Conservation (phyloP, 441 rosid genomes). For the Erodium trifolium region DNA sequence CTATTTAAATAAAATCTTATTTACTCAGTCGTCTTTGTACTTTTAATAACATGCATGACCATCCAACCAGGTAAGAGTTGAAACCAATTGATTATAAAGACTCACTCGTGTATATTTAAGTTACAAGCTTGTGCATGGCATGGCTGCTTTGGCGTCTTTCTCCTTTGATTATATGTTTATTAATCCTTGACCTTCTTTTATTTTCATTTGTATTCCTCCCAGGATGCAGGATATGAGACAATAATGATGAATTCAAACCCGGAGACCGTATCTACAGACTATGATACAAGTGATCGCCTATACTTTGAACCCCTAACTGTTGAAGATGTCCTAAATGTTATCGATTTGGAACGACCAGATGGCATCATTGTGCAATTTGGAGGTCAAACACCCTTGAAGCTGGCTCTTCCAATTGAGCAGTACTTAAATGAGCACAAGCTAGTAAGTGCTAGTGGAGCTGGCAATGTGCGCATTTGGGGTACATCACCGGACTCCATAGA, state of each 20-base stretch:
- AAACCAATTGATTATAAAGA: no score
- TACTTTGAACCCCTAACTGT: conserved; percentile 86
- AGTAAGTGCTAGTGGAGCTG: conserved; percentile 56
- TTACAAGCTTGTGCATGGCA: no score
- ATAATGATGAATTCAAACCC: conserved; percentile 98
- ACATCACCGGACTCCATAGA: conserved; percentile 93
- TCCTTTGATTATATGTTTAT: no score
- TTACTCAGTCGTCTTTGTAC: no score
- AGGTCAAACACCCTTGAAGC: conserved; percentile 92
- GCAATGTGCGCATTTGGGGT: conserved; percentile 82
- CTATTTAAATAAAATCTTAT: no score
- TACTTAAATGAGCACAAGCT: conserved; percentile 67
- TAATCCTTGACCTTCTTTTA: no score
- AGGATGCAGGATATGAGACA: conserved; percentile 94
- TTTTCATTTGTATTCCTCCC: conserved; percentile 15
- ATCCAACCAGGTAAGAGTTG: background rate
- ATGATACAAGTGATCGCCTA: conserved; percentile 90
- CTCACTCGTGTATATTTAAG: no score
- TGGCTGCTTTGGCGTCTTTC: no score
- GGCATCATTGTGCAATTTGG: conserved; percentile 94
- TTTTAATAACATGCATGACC: no score
- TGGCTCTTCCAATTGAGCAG: conserved; percentile 73
- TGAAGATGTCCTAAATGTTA: conserved; percentile 82
- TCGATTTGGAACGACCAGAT: conserved; percentile 82
- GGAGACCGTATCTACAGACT: conserved; percentile 89